Evolutionary conservation across 2,329 filamentous ascomycete species (phyloP).

Genomic region (Hypoxylon sp.): DNA sequence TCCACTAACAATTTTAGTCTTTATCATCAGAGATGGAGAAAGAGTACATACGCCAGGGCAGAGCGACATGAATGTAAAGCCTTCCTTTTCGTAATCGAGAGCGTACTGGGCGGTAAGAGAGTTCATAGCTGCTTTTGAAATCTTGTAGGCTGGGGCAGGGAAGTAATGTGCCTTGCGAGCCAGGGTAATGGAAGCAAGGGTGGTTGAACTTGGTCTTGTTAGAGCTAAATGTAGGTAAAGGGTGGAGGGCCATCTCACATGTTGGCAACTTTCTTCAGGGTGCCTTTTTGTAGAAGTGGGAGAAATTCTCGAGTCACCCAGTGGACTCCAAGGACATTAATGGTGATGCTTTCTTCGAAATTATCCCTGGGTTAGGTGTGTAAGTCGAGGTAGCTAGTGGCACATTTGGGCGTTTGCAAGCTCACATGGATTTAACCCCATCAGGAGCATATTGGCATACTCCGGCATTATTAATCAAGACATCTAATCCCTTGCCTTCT

Average conservation of each 20-base stretch:
- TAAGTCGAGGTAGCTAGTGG: not conserved
- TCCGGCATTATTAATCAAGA: conserved; percentile 59
- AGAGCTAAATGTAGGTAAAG: not conserved
- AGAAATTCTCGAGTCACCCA: conserved; percentile 57
- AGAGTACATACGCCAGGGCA: conserved; percentile 59
- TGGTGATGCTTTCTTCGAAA: conserved; percentile 50
- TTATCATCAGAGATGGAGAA: not conserved
- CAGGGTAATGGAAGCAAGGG: conserved; percentile 38
- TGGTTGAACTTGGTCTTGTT: conserved; percentile 43
- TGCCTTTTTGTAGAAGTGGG: conserved; percentile 55
- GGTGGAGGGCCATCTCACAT: conserved; percentile 49
- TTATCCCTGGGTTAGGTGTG: conserved; percentile 38
- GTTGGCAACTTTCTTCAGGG: conserved; percentile 59
- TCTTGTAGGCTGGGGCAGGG: conserved; percentile 49
- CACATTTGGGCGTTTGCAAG: not conserved
- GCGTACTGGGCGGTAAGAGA: conserved; percentile 62
- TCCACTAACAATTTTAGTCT: conserved; percentile 54
- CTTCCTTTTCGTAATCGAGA: conserved; percentile 55
- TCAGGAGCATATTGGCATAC: conserved; percentile 45
- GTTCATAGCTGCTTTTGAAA: conserved; percentile 63
- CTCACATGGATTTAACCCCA: conserved; percentile 28
- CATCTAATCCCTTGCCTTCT: conserved; percentile 58
- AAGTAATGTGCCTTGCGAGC: conserved; percentile 52
- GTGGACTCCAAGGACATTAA: conserved; percentile 53
- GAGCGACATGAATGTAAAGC: conserved; percentile 60